Percentiles rank a stretch among this genome's conserved stretches.
These are phyloP conservation scores for Cyclotella kingstonii DNA, from an alignment of 108 stramenopile species.

Conservation along the genomic window DNA sequence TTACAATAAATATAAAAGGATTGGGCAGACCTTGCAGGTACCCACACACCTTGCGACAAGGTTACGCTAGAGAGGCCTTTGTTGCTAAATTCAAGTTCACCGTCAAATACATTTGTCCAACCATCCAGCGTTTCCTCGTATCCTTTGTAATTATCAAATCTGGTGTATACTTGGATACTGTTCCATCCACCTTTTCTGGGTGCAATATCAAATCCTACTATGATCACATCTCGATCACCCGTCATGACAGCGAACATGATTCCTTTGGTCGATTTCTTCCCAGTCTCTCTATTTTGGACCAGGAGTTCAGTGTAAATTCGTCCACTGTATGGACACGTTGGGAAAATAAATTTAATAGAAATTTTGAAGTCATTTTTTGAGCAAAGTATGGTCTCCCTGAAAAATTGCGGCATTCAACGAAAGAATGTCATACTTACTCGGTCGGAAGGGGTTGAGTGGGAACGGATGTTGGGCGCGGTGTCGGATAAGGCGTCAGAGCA, in stretches of 20 bases:
- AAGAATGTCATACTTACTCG: not conserved
- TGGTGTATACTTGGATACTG: not conserved
- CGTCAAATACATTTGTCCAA: not conserved
- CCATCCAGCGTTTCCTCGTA: not conserved
- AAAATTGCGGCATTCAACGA: not conserved
- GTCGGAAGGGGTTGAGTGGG: not conserved
- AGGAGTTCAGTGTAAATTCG: not conserved
- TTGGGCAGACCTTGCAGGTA: not conserved
- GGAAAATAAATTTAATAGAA: not conserved
- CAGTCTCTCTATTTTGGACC: not conserved
- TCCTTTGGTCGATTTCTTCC: not conserved
- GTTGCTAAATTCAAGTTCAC: not conserved
- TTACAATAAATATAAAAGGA: slow-evolving; percentile 2
- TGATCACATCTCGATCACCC: not conserved
- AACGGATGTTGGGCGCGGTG: not conserved
- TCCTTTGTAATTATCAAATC: not conserved
- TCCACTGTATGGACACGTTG: not conserved
- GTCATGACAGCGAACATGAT: slow-evolving; percentile 3
- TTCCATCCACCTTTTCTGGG: not conserved
- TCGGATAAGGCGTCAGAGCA: not conserved
- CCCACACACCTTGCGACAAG: not conserved
- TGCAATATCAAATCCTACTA: not conserved
- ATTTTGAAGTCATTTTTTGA: not conserved
- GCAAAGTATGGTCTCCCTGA: not conserved
- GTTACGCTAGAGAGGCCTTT: not conserved